Percentiles rank a stretch among this genome's conserved stretches.
Evolutionary conservation across 352 stramenopile species (phyloP).

Genomic region (Pythium biforme): DNA sequence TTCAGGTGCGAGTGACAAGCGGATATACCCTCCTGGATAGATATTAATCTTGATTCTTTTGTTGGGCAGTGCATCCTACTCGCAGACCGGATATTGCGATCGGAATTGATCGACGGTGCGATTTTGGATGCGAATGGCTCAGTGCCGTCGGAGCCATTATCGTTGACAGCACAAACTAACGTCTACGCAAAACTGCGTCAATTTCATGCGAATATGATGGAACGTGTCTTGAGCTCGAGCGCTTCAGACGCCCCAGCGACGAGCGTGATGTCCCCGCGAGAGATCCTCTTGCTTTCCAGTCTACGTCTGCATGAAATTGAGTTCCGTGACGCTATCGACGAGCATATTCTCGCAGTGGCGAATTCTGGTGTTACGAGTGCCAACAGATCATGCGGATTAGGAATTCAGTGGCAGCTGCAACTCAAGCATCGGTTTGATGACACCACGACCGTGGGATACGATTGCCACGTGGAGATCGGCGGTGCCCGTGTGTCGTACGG

Average conservation of each 20-base stretch:
- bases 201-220: constrained; percentile 8
- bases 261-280: constrained; percentile 13
- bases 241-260: neutral
- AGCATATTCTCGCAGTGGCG: constrained; percentile 25
- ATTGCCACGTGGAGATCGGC: constrained; percentile 61
- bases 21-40: neutral
- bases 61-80: constrained; percentile 36
- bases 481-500: constrained; percentile 54
- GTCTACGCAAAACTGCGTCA: constrained; percentile 14
- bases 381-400: neutral
- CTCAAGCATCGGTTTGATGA: constrained; percentile 68
- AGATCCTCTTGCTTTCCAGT: constrained; percentile 31
- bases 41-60: neutral
- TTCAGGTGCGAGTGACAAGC: constrained; percentile 15
- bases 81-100: constrained; percentile 46
- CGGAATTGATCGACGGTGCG: constrained; percentile 37
- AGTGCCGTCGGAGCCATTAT: neutral
- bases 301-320: constrained; percentile 55
- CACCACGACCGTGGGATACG: constrained; percentile 50
- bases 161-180: neutral
- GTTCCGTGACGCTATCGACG: constrained; percentile 43
- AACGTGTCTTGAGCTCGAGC: neutral
- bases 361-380: neutral
- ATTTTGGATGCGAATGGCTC: constrained; percentile 1
- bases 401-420: constrained; percentile 49